Base-by-base conservation (phyloP, 495 filamentous ascomycete genomes). In the Penicillium flavigenum region DNA sequence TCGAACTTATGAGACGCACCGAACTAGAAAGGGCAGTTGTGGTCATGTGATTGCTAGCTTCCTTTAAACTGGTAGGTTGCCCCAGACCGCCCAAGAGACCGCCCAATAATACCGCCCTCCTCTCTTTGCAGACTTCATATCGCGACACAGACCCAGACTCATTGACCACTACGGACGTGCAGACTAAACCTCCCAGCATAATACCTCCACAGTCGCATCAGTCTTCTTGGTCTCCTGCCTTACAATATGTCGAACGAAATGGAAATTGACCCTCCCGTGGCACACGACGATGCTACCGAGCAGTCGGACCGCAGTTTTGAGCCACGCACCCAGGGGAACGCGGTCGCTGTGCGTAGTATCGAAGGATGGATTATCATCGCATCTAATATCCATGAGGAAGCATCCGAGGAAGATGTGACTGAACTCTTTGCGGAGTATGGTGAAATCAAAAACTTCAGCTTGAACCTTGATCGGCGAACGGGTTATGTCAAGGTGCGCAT, bases 361-460 rank as follows among this genome's bases (percentile, higher is more conserved):
- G 95, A 99, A 72, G 95, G 95, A 62, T 99, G 95, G 95, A 98
- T 99, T 74, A 81, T 99, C 61, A 87, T 97, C 56, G 92, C 88
- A 58, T 96, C 92, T 19, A 97, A 98, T 71, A 91, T 98, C 41
- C 94, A 99, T 72, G 95, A 98, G 70, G 95, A 99, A 75, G 91
- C 95, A 17, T 90, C 86, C 65, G 95, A 99, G 76, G 95, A 99
- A 74, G 91, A 96, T 59, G 74, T 99, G 29, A 91, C 88, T 52
- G 95, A 99, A 69, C 81, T 89, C 63, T 99, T 99, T 74, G 91
- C 88, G 50, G 95, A 99, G 65, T 96, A 86, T 69, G 95, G 95
- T 58, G 91, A 96, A 74, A 96, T 99, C 68, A 95, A 96, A 84
- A 98, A 98, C 69, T 76, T 98, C 70, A 92, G 94, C 63, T 72